A percentile compares a stretch with the other conserved stretches of the same genome.
Evolutionary conservation across 2,329 filamentous ascomycete genomes (phyloP).

Genomic region (Pseudonectria buxi): DNA sequence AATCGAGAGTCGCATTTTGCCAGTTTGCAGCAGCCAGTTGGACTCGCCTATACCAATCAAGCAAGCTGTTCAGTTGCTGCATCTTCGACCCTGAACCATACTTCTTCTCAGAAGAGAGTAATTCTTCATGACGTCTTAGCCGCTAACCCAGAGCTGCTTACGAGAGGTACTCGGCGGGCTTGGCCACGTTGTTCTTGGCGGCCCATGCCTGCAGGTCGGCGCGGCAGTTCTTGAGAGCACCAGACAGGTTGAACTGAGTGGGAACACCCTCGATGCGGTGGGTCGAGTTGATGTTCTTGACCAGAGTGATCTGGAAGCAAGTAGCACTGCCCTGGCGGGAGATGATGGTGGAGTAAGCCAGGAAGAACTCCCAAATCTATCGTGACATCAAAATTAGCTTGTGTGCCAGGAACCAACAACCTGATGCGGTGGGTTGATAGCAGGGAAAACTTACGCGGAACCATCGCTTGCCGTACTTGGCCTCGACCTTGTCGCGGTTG

Average conservation of each 20-base stretch:
- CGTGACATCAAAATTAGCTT: slow-evolving; percentile 1
- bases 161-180: slow-evolving; percentile 24
- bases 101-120: too few species aligned
- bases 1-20: too few species aligned
- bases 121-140: too few species aligned
- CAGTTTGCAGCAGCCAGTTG: too few species aligned
- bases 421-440: too few species aligned
- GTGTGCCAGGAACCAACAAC: too few species aligned
- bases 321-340: slow-evolving; percentile 80
- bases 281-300: slow-evolving; percentile 90
- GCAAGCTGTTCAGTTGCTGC: too few species aligned
- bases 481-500: slow-evolving; percentile 85
- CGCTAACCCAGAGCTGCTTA: slow-evolving; percentile 4
- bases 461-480: slow-evolving; percentile 94
- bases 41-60: too few species aligned
- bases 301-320: slow-evolving; percentile 81
- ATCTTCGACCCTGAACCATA: too few species aligned
- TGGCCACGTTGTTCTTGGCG: slow-evolving; percentile 30
- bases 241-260: slow-evolving; percentile 62
- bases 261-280: slow-evolving; percentile 74
- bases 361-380: slow-evolving; percentile 89
- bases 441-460: slow-evolving; percentile 64
- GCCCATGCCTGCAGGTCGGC: slow-evolving; percentile 29
- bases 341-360: slow-evolving; percentile 77
- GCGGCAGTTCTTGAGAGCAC: slow-evolving; percentile 43